Base-by-base conservation (phyloP, 352 stramenopile species). In the Pseudoperonospora humuli region DNA sequence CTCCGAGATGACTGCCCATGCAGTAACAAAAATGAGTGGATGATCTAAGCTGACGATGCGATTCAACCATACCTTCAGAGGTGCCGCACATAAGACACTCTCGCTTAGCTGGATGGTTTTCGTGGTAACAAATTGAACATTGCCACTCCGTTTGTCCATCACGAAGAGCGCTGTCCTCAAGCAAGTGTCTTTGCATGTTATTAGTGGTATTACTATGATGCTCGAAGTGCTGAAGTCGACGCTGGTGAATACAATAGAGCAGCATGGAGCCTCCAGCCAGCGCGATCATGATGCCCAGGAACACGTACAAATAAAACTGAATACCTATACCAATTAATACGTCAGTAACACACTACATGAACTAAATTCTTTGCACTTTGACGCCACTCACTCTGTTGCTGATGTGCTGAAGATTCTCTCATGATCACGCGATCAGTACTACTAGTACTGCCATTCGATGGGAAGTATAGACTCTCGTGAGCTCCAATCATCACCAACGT, bases 31-130 rank as follows among this genome's bases (percentile, higher is more conserved):
- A 32, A n/a, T 27, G 4, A n/a, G 19, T 37, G 11, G 14, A 20
- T 7, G 7, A 8, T 10, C 13, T 20, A 57, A 52, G 17, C 15
- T 7, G 7, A 27, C 7, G 24, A 14, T 7, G 5, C 29, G 7
- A 7, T 44, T 11, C 31, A 21, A 18, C 8, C 6, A 24, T 52
- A 84, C 74, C 63, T 71, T 91, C 72, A 6, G 75, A 70, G 0
- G 79, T 89, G 15, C 79, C 79, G 48, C 79, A 91, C 71, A 91
- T 82, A 35, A 91, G 57, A 57, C 79, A 91, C 39, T 89, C 79
- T 39, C 50, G 64, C 52, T 89, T 91, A 17, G 74, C 76, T 19
- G 79, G 79, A 50, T 89, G 79, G 46, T 89, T 91, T 25, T 89
- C 79, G 36, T 91, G 72, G 39, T 91, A 91, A 47, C 79, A 91